Evolutionary conservation across 23 red algal genomes (phyloP).

Genomic region (Agarophyton chilense): DNA sequence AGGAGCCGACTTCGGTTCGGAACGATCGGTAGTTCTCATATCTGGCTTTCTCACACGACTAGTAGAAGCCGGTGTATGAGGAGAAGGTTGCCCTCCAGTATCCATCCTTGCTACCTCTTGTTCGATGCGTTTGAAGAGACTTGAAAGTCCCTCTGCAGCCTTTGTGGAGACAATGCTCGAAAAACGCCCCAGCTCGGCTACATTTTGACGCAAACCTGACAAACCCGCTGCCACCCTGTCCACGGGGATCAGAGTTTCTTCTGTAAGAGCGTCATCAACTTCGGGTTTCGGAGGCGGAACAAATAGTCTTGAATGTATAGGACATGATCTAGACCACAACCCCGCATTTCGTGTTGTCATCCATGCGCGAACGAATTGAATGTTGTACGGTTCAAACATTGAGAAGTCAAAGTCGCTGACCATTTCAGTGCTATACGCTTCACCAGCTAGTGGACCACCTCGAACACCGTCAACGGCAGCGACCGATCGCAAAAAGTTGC

Average conservation of each 20-base stretch:
- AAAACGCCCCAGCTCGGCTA: conserved; percentile 44
- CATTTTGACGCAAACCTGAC: conserved; percentile 59
- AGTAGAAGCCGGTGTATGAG: conserved; percentile 5
- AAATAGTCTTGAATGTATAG: background rate
- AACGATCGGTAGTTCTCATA: background rate
- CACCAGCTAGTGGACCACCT: conserved; percentile 42
- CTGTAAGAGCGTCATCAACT: conserved; percentile 46
- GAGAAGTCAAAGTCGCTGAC: conserved; percentile 38
- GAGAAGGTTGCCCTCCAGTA: conserved; percentile 4
- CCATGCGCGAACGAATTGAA: conserved; percentile 52
- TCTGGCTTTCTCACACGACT: background rate
- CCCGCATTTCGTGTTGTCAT: conserved; percentile 67
- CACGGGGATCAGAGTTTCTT: conserved; percentile 56
- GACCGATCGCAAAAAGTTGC: conserved; percentile 60
- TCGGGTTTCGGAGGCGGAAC: conserved; percentile 56
- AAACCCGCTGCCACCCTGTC: conserved; percentile 66
- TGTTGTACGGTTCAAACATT: conserved; percentile 56
- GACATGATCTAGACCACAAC: conserved; percentile 42
- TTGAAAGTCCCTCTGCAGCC: conserved; percentile 53
- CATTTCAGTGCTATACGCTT: conserved; percentile 67
- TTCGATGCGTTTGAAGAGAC: conserved; percentile 58
- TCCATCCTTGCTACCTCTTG: conserved; percentile 61
- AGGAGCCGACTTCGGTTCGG: background rate
- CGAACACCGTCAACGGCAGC: conserved; percentile 50
- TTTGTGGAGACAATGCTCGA: conserved; percentile 44